Conservation (phyloP, 2,329 filamentous ascomycete species). For the Domatiomyces catenatus region DNA sequence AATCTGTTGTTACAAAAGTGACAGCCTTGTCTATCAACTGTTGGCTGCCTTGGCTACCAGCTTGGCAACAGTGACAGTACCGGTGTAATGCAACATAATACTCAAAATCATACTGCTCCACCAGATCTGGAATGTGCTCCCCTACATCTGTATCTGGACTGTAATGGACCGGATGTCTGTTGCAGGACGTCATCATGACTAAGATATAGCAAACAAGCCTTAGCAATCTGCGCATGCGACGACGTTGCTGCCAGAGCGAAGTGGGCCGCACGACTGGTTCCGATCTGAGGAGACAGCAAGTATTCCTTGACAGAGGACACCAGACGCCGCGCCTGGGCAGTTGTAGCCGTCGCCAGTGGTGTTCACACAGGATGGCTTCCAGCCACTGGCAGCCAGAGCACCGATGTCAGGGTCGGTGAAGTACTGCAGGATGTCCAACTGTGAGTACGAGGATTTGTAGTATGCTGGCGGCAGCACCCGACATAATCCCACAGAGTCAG, state of each 20-base stretch:
- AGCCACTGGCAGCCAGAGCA: too few species aligned
- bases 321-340: too few species aligned
- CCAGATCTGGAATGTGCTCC: too few species aligned
- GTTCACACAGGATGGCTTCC: too few species aligned
- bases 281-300: constrained; percentile 18
- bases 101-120: constrained; percentile 4
- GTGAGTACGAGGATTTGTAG: too few species aligned
- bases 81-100: constrained; percentile 8
- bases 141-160: too few species aligned
- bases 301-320: constrained; percentile 23
- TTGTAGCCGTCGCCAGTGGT: too few species aligned
- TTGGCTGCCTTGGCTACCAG: background rate
- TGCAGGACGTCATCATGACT: constrained; percentile 1
- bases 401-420: too few species aligned
- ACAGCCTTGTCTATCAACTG: background rate
- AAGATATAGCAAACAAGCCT: constrained; percentile 8
- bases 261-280: constrained; percentile 3
- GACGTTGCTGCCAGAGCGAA: constrained; percentile 19
- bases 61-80: constrained; percentile 4
- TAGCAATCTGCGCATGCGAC: constrained; percentile 4
- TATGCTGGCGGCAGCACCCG: too few species aligned
- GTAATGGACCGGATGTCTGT: constrained; percentile 1
- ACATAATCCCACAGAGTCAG: too few species aligned
- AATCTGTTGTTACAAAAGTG: background rate
- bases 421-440: too few species aligned